phyloP scores from a whole-genome alignment of 2,329 filamentous ascomycete species.

The Chrysoporthe deuterocubensis region DNA sequence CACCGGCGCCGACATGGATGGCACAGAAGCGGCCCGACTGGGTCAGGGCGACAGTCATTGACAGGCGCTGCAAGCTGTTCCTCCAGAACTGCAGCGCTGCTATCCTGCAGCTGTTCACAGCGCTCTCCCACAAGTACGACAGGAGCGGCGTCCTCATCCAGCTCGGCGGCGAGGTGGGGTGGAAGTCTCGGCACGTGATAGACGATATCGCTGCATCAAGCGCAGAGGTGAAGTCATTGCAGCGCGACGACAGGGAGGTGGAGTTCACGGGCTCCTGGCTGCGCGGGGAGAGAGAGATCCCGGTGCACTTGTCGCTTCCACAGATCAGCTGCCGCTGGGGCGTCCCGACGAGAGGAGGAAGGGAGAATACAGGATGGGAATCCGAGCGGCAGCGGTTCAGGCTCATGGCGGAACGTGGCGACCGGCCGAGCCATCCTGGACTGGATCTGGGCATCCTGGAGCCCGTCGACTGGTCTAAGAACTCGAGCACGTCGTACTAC shows the following conservation, averaged over 20 bases:
- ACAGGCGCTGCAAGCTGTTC: background rate
- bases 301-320: background rate
- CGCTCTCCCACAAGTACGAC: background rate
- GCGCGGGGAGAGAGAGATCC: background rate
- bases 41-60: conserved; percentile 6
- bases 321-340: background rate
- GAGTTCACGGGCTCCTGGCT: background rate
- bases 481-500: conserved; percentile 9
- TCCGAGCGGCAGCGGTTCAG: background rate
- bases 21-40: background rate
- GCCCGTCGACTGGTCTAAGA: background rate
- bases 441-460: background rate
- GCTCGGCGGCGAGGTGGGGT: conserved; percentile 2
- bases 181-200: background rate
- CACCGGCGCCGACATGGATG: conserved; percentile 12
- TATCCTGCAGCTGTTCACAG: background rate
- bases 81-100: background rate
- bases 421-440: background rate
- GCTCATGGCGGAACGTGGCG: background rate
- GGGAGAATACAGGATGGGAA: background rate
- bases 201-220: background rate
- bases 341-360: background rate
- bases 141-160: background rate
- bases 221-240: background rate
- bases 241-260: background rate